A percentile compares a stretch with the other conserved stretches of the same genome.
phyloP scores from a whole-genome alignment of 176 grass and related monocot genomes.

The Hyparrhenia diplandra region DNA sequence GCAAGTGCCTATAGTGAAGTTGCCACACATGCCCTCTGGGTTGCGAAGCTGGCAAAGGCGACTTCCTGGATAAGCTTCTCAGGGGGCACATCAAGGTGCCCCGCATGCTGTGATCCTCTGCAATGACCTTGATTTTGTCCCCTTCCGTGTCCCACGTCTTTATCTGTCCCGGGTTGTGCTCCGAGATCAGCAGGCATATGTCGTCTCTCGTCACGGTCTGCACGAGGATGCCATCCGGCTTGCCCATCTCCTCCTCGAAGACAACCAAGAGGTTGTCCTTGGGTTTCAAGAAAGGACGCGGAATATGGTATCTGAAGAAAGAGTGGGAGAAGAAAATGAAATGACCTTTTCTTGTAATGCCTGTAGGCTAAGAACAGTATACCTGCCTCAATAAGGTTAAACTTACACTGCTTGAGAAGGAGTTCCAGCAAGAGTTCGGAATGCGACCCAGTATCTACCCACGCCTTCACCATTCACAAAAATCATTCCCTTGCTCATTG shows the following conservation, averaged over 20 bases:
- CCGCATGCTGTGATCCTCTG: conserved; percentile 41
- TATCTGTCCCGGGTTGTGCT: conserved; percentile 51
- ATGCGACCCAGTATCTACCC: conserved; percentile 71
- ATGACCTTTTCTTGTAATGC: background rate
- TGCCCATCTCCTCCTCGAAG: conserved; percentile 86
- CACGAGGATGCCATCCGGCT: conserved; percentile 52
- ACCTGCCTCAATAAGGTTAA: background rate
- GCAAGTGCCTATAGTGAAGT: conserved; percentile 65
- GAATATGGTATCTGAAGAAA: conserved; percentile 62
- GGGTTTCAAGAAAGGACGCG: conserved; percentile 66
- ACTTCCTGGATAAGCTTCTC: conserved; percentile 65
- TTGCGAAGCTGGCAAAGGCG: conserved; percentile 86
- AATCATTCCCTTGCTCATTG: conserved; percentile 76
- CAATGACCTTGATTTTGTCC: conserved; percentile 40
- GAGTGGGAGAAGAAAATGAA: background rate
- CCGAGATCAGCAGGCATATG: conserved; percentile 67
- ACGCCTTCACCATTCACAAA: conserved; percentile 62
- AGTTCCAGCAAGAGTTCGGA: conserved; percentile 34
- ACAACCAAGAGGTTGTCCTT: conserved; percentile 75
- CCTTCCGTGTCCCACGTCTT: conserved; percentile 51
- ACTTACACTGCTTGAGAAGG: conserved; percentile 81
- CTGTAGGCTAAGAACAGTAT: background rate
- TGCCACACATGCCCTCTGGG: conserved; percentile 63
- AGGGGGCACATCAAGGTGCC: conserved; percentile 58
- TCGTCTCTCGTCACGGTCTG: conserved; percentile 74